Evolutionary conservation across 2,329 filamentous ascomycete genomes (phyloP).

Genomic region (Metarhizium anisopliae): DNA sequence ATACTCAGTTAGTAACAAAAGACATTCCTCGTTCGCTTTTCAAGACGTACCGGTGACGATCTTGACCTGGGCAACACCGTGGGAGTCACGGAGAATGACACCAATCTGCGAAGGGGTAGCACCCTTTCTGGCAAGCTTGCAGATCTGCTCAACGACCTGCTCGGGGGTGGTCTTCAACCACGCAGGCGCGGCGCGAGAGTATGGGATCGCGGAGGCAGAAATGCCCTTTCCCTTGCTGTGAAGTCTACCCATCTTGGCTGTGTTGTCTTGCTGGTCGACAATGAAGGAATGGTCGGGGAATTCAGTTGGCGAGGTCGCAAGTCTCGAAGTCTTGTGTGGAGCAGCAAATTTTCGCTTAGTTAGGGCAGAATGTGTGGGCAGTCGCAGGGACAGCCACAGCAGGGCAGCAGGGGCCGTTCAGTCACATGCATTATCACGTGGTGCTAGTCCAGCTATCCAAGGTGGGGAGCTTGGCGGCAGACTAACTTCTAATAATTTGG

Average conservation of each 20-base stretch:
- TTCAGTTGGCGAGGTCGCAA: conserved; percentile 16
- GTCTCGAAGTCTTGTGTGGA: conserved; percentile 28
- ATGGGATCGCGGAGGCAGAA: conserved; percentile 88
- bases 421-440: neutral
- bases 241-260: conserved; percentile 83
- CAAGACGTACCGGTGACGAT: conserved; percentile 76
- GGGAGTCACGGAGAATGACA: conserved; percentile 95
- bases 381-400: neutral
- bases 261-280: conserved; percentile 28
- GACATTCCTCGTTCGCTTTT: neutral
- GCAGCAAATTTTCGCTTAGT: conserved; percentile 35
- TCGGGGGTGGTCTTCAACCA: conserved; percentile 99
- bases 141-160: conserved; percentile 98
- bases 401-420: neutral
- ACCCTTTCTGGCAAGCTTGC: conserved; percentile 98
- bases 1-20: conserved; percentile 27
- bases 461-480: no score
- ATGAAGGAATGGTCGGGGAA: conserved; percentile 19
- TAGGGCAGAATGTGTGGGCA: conserved; percentile 27
- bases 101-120: conserved; percentile 97
- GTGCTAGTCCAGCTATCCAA: no score
- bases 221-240: conserved; percentile 99
- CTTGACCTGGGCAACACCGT: conserved; percentile 97
- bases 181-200: conserved; percentile 83
- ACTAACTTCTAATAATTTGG: neutral